Evolutionary conservation across 2,329 filamentous ascomycete species (phyloP).

Genomic region (Dactylellina drechsleri): DNA sequence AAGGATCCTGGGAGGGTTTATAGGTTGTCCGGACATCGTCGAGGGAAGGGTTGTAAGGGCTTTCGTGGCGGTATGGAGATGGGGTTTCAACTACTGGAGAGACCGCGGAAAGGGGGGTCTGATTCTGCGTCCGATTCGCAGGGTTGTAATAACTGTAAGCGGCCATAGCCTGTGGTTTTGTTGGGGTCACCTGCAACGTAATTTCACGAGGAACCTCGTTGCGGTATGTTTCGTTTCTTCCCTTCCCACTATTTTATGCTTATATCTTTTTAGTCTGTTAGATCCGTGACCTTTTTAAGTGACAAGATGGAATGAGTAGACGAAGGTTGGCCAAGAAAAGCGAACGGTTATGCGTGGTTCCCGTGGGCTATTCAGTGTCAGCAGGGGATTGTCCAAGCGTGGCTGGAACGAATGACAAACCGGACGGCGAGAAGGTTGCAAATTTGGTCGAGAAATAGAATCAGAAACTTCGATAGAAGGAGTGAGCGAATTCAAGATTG

Average conservation of each 20-base stretch:
- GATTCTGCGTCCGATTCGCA: constrained; percentile 34
- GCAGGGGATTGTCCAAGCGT: constrained; percentile 34
- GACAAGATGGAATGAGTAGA: constrained; percentile 24
- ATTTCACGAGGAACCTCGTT: constrained; percentile 20
- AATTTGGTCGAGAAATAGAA: neutral
- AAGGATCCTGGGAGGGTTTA: constrained; percentile 48
- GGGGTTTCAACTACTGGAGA: constrained; percentile 20
- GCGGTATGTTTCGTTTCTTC: constrained; percentile 18
- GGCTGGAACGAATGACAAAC: constrained; percentile 15
- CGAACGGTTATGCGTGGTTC: constrained; percentile 37
- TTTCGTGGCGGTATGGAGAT: constrained; percentile 27
- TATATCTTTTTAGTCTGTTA: neutral
- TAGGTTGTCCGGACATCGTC: constrained; percentile 51
- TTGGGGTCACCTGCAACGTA: constrained; percentile 31
- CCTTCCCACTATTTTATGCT: constrained; percentile 2
- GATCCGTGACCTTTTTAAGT: constrained; percentile 3
- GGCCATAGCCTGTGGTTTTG: constrained; percentile 54
- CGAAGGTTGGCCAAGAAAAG: constrained; percentile 23
- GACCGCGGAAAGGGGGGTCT: constrained; percentile 45
- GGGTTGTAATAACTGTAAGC: constrained; percentile 62
- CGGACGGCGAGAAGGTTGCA: neutral
- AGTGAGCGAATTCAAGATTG: neutral
- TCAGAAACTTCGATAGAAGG: neutral
- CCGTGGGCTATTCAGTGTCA: constrained; percentile 35
- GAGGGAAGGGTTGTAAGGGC: constrained; percentile 52